These are phyloP conservation scores for Kregervanrija fluxuum DNA, from an alignment of 805 yeast species.

Conservation along the genomic window DNA sequence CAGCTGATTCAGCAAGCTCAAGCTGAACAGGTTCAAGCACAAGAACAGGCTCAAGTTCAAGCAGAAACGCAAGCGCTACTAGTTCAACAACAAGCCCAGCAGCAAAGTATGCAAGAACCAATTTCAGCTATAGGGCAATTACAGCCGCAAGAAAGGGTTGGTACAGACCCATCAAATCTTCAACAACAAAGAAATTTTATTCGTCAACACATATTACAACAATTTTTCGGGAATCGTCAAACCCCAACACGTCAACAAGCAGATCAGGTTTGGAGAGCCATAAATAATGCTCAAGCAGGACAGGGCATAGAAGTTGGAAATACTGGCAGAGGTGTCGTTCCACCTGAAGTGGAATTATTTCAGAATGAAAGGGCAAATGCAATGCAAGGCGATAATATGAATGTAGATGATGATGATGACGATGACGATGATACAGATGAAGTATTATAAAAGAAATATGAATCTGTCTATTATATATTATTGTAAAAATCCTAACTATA, in stretches of 20 bases:
- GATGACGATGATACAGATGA: slow-evolving; percentile 39
- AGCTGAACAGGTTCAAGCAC: slow-evolving; percentile 4
- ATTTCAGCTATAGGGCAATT: not conserved
- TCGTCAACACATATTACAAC: too few relatives aligned
- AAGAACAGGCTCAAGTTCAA: slow-evolving; percentile 8
- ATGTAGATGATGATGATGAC: slow-evolving; percentile 27
- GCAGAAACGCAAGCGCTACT: too few relatives aligned
- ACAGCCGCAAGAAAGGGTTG: not conserved
- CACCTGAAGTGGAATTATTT: too few relatives aligned
- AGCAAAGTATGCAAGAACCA: slow-evolving; percentile 2
- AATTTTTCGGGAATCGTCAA: not conserved
- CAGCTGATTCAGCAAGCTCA: slow-evolving; percentile 4
- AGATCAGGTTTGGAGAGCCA: too few relatives aligned
- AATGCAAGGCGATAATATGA: not conserved
- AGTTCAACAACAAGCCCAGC: slow-evolving; percentile 13
- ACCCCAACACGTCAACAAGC: too few relatives aligned
- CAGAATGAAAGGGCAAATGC: slow-evolving; percentile 4
- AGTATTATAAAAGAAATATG: slow-evolving; percentile 5
- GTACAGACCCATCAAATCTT: too few relatives aligned
- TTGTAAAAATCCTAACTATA: too few relatives aligned
- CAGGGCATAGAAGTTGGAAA: too few relatives aligned
- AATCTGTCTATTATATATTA: too few relatives aligned
- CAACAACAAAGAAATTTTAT: too few relatives aligned
- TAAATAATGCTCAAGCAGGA: too few relatives aligned
- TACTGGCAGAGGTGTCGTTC: too few relatives aligned